Evolutionary conservation across 768 basidiomycete genomes (phyloP).

Genomic region (Phanerochaete carnosa): DNA sequence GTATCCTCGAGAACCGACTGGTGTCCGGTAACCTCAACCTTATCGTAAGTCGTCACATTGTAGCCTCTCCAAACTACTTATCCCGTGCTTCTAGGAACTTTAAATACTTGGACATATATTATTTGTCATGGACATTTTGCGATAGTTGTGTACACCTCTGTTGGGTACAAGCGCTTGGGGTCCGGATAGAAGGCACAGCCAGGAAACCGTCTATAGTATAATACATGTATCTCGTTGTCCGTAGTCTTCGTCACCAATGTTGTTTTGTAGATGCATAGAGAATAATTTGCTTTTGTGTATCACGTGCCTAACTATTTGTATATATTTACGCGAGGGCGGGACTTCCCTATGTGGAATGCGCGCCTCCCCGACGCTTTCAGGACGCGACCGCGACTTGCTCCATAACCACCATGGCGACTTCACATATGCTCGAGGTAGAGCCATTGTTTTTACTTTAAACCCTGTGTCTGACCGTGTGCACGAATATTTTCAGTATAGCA

Average conservation of each 20-base stretch:
- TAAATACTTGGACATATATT: constrained; percentile 17
- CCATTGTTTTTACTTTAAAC: too few relatives aligned
- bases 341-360: neutral
- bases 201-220: neutral
- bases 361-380: constrained; percentile 3
- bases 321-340: constrained; percentile 11
- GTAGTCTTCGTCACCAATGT: neutral
- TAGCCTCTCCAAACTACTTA: constrained; percentile 2
- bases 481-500: constrained; percentile 54
- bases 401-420: constrained; percentile 18
- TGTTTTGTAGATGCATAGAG: neutral
- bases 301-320: neutral
- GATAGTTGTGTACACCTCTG: neutral
- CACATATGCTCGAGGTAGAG: constrained; percentile 25
- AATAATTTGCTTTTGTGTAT: neutral
- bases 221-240: neutral
- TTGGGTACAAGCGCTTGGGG: neutral
- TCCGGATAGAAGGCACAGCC: neutral
- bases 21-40: constrained; percentile 75
- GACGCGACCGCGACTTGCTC: neutral
- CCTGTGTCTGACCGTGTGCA: neutral
- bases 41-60: constrained; percentile 43
- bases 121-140: neutral
- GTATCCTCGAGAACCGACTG: constrained; percentile 53
- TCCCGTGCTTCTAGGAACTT: constrained; percentile 24